phyloP scores from a whole-genome alignment of 2,329 filamentous ascomycete species.

The Fusarium chlamydosporum region DNA sequence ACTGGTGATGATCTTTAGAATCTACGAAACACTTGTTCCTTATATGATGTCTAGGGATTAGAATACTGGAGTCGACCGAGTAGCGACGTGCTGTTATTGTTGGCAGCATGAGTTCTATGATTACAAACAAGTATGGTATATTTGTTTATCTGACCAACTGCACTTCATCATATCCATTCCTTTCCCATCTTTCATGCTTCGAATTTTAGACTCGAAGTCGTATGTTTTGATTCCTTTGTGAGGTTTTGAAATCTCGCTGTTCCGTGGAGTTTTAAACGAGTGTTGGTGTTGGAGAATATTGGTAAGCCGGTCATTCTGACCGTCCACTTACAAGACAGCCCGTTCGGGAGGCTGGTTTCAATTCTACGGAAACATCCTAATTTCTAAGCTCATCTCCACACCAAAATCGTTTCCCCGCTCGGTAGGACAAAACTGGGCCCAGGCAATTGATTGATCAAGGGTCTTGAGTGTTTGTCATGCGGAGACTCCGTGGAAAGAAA shows the following conservation, averaged over 20 bases:
- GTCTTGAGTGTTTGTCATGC: slow-evolving; percentile 14
- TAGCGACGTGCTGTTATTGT: not conserved
- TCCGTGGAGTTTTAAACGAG: slow-evolving; percentile 14
- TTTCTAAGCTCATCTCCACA: slow-evolving; percentile 10
- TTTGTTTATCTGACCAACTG: not conserved
- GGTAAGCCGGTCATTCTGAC: not conserved
- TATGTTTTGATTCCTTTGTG: not conserved
- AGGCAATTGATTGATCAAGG: not conserved
- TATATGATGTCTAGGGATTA: slow-evolving; percentile 6
- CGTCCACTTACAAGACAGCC: not conserved
- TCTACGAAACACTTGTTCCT: not conserved
- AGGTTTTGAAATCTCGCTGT: slow-evolving; percentile 26
- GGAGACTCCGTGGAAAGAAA: slow-evolving; percentile 9
- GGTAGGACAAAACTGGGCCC: slow-evolving; percentile 12
- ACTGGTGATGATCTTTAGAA: not conserved
- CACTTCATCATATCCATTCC: not conserved
- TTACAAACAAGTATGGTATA: not conserved
- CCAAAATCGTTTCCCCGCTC: not conserved
- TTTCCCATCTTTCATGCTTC: not conserved
- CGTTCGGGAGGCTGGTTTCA: not conserved
- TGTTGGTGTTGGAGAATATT: slow-evolving; percentile 13
- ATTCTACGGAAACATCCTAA: not conserved
- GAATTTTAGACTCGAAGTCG: too few species aligned
- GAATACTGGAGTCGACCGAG: not conserved
- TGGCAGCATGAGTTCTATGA: not conserved